These are phyloP conservation scores for Fraxinus angustifolia DNA, from an alignment of 305 asterid genomes.

Conservation along the genomic window DNA sequence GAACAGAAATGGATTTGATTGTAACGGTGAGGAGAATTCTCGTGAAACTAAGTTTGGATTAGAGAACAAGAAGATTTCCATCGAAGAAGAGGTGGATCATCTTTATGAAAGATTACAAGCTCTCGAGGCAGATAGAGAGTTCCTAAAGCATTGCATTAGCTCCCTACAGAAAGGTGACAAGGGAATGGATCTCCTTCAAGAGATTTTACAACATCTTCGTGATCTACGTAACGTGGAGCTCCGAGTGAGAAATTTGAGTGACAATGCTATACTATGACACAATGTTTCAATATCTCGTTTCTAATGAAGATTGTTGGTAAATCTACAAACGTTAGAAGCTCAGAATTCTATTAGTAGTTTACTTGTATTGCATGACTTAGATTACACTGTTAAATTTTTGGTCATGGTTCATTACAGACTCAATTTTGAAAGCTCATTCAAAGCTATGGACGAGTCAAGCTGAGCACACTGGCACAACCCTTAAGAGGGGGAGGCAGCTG, in stretches of 20 bases:
- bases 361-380: neutral
- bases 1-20: slow-evolving; percentile 31
- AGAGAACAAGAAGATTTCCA: slow-evolving; percentile 49
- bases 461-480: slow-evolving; percentile 16
- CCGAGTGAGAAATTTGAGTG: slow-evolving; percentile 51
- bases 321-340: neutral
- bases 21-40: slow-evolving; percentile 38
- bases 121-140: slow-evolving; percentile 90
- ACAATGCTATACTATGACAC: slow-evolving; percentile 30
- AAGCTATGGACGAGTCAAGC: neutral
- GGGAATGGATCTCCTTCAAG: slow-evolving; percentile 91
- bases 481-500: slow-evolving; percentile 25
- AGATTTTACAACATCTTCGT: slow-evolving; percentile 80
- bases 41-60: slow-evolving; percentile 28
- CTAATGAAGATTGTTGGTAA: slow-evolving; percentile 28
- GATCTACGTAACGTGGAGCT: slow-evolving; percentile 72
- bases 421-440: neutral
- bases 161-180: slow-evolving; percentile 91
- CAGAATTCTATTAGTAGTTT: neutral
- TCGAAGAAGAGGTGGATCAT: slow-evolving; percentile 85
- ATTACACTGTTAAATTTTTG: neutral
- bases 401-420: slow-evolving; percentile 22
- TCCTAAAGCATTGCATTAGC: slow-evolving; percentile 81
- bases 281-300: neutral
- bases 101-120: slow-evolving; percentile 87